Evolutionary conservation across 2,329 filamentous ascomycete genomes (phyloP), one percentile per base, ranked within the genome.

Genomic region (Xylaria hypoxylon): DNA sequence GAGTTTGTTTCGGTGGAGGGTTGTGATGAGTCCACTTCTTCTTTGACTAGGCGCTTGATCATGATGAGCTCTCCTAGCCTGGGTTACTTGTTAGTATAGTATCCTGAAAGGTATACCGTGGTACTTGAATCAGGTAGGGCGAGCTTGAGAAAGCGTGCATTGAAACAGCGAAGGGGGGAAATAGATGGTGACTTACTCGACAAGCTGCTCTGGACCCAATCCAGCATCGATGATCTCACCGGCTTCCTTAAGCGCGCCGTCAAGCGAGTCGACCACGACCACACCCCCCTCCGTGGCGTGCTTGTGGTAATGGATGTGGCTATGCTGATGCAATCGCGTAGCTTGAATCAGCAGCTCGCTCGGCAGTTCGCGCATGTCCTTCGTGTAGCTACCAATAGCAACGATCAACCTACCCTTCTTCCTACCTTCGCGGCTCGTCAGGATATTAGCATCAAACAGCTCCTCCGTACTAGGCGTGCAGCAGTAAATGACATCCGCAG

Each of bases 201-300:
- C 92, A 3, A 97, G 85, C 72, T 96, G 90, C 51, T 89, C 85
- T 0, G 92, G 89, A 24, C 84, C 84, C 31, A 97, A 82, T 0
- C 89, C 89, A 0, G 93, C 92, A 70, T 93, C 88, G 10, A 96
- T 90, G 53, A 98, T 83, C 81, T 98, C 95, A 0, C 95, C 95
- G 0, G 94, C 92, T 76, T 97, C 93, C 72, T 90, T 89, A 48
- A 97, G 77, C 51, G 91, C 94, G 0, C 92, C 92, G 31, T 93
- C 90, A 0, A 97, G 83, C 10, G 91, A 94, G 75, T 93, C 91
- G 5, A 93, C 91, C 5, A 92, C 85, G 28, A 93, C 83, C 15
- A 87, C 88, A 0, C 88, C 88, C 0, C 88, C 89, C 71, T 91
- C 89, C 2, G 82, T 77, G 0, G 87, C 87, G 68, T 89, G 87